Conservation (phyloP, 352 stramenopile genomes). For the Peronosclerospora sorghi region DNA sequence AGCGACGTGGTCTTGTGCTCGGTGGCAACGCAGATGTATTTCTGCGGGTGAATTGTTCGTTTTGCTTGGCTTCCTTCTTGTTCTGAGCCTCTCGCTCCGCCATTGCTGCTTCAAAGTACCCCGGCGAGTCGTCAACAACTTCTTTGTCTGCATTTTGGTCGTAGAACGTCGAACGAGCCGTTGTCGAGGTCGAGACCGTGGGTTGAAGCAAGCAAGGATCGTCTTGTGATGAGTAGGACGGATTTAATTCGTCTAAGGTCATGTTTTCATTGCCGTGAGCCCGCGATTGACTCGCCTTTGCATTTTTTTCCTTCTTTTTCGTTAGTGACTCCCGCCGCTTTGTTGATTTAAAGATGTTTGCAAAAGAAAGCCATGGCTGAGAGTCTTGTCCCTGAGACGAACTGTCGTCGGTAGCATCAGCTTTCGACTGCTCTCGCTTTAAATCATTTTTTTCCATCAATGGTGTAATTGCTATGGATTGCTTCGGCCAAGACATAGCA, state of each 20-base stretch:
- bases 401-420: neutral
- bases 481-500: constrained; percentile 20
- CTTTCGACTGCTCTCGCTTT: constrained; percentile 2
- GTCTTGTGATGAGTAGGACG: constrained; percentile 19
- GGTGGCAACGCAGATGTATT: constrained; percentile 15
- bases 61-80: constrained; percentile 16
- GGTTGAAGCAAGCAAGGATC: constrained; percentile 5
- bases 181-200: constrained; percentile 5
- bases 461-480: neutral
- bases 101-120: constrained; percentile 39
- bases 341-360: constrained; percentile 22
- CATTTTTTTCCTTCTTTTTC: constrained; percentile 4
- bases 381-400: constrained; percentile 1
- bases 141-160: constrained; percentile 37
- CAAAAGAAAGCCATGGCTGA: constrained; percentile 17
- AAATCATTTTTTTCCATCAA: neutral
- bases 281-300: constrained; percentile 6
- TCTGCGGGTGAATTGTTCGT: constrained; percentile 14
- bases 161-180: constrained; percentile 26
- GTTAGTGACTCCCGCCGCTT: constrained; percentile 15
- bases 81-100: constrained; percentile 13
- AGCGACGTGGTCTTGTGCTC: constrained; percentile 5
- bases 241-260: constrained; percentile 26
- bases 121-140: constrained; percentile 46
- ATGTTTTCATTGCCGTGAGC: constrained; percentile 13